Evolutionary conservation across 176 grass and related monocot species (phyloP).

Genomic region (Aegilops speltoides): DNA sequence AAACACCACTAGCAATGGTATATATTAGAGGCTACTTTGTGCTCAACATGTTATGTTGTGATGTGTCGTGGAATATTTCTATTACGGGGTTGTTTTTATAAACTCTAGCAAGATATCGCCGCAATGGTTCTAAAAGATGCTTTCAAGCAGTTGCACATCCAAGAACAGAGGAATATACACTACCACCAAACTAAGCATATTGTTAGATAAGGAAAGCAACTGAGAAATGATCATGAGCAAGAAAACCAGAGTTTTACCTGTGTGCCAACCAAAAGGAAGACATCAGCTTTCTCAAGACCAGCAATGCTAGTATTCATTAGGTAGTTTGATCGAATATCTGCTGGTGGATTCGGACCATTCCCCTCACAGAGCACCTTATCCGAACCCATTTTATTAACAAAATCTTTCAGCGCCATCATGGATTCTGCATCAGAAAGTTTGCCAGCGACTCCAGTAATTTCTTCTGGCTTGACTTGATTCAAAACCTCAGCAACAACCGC

Average conservation of each 20-base stretch:
- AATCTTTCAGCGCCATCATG: constrained; percentile 98
- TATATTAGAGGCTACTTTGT: neutral
- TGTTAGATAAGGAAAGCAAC: neutral
- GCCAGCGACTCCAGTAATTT: constrained; percentile 95
- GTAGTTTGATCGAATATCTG: constrained; percentile 86
- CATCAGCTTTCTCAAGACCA: constrained; percentile 95
- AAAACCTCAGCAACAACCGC: constrained; percentile 84
- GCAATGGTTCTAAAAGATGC: neutral
- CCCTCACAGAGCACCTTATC: constrained; percentile 87
- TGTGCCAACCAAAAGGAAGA: constrained; percentile 93
- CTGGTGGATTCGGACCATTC: constrained; percentile 78
- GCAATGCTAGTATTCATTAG: constrained; percentile 84
- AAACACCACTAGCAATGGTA: neutral
- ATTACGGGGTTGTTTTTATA: neutral
- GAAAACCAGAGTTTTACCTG: constrained; percentile 55
- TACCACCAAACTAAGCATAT: neutral
- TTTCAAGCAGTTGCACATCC: neutral
- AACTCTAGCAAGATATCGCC: neutral
- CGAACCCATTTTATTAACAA: constrained; percentile 91
- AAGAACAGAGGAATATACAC: neutral
- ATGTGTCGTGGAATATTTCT: neutral
- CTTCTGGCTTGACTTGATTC: constrained; percentile 78
- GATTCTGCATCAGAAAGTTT: constrained; percentile 97
- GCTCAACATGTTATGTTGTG: neutral
- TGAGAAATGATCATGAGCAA: constrained; percentile 18